A percentile compares a stretch with the other conserved stretches of the same genome.
phyloP scores from a whole-genome alignment of 2,329 filamentous ascomycete genomes.

The Chrysoporthe puriensis region DNA sequence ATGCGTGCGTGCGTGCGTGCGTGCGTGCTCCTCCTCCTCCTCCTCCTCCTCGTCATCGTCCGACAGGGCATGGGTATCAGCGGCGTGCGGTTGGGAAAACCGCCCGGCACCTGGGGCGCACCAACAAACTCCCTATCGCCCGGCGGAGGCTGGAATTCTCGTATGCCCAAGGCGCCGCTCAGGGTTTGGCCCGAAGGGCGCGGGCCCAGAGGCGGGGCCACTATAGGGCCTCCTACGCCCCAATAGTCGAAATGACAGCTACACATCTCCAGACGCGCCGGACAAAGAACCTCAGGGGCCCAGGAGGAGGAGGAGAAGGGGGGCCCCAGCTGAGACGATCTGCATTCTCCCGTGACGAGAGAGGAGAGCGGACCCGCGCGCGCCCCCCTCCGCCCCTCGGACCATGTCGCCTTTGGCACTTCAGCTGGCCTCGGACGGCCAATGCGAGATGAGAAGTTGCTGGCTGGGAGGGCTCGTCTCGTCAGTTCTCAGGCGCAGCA shows the following conservation, averaged over 20 bases:
- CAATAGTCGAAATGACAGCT: not conserved
- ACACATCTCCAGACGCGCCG: not conserved
- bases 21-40: too few species aligned
- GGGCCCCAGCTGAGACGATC: not conserved
- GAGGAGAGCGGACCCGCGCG: too few species aligned
- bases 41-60: not conserved
- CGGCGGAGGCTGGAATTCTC: not conserved
- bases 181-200: too few species aligned
- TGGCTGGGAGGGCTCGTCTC: not conserved
- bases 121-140: not conserved
- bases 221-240: not conserved
- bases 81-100: too few species aligned
- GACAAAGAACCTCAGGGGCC: constrained; percentile 10
- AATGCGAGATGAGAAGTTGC: not conserved
- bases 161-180: not conserved
- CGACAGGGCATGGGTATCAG: too few species aligned
- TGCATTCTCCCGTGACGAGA: not conserved
- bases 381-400: not conserved
- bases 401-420: not conserved
- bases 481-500: constrained; percentile 16
- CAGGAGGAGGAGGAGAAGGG: not conserved
- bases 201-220: too few species aligned
- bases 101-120: not conserved
- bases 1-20: not conserved
- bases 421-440: constrained; percentile 1